Evolutionary conservation across 805 yeast species (phyloP).

Genomic region (Suhomyces xylopsoci): DNA sequence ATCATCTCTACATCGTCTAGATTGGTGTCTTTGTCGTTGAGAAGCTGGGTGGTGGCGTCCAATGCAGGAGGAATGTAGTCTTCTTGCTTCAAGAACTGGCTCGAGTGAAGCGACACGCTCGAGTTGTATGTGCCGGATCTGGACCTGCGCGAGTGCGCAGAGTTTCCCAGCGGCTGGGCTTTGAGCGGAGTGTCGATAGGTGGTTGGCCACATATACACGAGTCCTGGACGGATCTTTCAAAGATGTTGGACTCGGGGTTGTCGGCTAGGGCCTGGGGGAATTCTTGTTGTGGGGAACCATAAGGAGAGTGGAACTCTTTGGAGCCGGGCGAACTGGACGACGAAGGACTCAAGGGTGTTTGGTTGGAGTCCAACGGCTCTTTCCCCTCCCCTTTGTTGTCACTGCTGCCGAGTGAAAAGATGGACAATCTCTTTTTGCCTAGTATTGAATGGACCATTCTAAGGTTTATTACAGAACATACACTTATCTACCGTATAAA

Average conservation of each 20-base stretch:
- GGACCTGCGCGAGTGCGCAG: slow-evolving; percentile 11
- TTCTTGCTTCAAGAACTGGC: slow-evolving; percentile 39
- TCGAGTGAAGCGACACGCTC: no score
- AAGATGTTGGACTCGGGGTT: slow-evolving; percentile 30
- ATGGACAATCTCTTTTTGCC: slow-evolving; percentile 21
- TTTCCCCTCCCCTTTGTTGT: slow-evolving; percentile 1
- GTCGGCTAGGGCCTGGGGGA: slow-evolving; percentile 15
- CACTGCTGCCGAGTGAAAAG: slow-evolving; percentile 21
- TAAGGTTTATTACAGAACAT: neutral
- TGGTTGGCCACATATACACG: slow-evolving; percentile 11
- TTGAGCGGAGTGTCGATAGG: slow-evolving; percentile 7
- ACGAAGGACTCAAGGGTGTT: neutral
- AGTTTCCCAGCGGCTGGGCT: neutral
- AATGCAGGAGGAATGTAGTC: slow-evolving; percentile 78
- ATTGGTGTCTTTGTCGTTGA: slow-evolving; percentile 57
- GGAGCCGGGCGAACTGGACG: neutral
- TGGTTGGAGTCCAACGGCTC: neutral
- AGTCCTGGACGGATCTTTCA: slow-evolving; percentile 43
- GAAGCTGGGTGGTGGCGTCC: slow-evolving; percentile 68
- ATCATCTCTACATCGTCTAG: slow-evolving; percentile 72
- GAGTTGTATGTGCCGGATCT: slow-evolving; percentile 17
- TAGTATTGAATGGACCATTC: neutral
- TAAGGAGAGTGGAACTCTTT: slow-evolving; percentile 1
- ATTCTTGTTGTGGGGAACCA: slow-evolving; percentile 5
- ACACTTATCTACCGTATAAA: neutral